Evolutionary conservation across 768 basidiomycete genomes (phyloP).

Genomic region (Pleurotus eryngii): DNA sequence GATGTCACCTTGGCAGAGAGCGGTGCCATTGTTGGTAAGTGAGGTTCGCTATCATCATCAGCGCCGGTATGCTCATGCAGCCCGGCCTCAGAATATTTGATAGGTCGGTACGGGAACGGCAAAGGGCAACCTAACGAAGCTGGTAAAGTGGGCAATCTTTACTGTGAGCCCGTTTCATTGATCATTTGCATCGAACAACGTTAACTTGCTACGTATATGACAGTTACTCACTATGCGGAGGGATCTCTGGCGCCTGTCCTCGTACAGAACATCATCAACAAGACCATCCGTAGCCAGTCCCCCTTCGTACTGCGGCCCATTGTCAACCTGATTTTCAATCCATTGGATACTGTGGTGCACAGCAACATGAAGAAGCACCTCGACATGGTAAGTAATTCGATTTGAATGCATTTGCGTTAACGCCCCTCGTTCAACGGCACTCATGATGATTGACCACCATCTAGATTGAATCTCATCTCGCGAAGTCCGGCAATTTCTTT

Average conservation of each 20-base stretch:
- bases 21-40: conserved; percentile 39
- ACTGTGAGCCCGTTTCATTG: conserved; percentile 23
- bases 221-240: conserved; percentile 39
- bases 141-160: conserved; percentile 32
- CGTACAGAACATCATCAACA: conserved; percentile 30
- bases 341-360: conserved; percentile 21
- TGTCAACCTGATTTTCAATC: conserved; percentile 23
- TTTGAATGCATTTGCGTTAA: not conserved
- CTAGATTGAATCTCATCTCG: conserved; percentile 20
- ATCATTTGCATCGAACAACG: not conserved
- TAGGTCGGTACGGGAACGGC: conserved; percentile 36
- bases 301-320: conserved; percentile 35
- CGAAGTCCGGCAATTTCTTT: conserved; percentile 11
- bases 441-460: not conserved
- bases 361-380: conserved; percentile 26
- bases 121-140: conserved; percentile 21
- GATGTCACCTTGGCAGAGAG: conserved; percentile 35
- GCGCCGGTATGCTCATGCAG: not conserved
- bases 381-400: conserved; percentile 20
- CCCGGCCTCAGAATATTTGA: conserved; percentile 34
- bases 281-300: conserved; percentile 23
- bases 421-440: not conserved
- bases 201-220: not conserved
- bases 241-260: conserved; percentile 39
- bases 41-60: not conserved